Evolutionary conservation across 306 rosid genomes (phyloP).

Genomic region (Ormosia emarginata): DNA sequence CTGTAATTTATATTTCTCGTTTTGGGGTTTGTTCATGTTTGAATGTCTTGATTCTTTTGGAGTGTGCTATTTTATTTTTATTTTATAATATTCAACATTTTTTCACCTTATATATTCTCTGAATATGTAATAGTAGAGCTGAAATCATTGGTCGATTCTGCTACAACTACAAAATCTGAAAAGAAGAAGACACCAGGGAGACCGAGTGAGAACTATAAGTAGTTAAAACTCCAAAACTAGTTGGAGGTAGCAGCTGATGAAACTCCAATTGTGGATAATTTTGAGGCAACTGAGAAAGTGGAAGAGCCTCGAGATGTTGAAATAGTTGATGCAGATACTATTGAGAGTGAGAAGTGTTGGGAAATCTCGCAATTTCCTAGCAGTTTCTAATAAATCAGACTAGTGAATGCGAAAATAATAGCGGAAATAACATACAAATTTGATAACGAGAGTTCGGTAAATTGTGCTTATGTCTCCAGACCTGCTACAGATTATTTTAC

Average conservation of each 20-base stretch:
- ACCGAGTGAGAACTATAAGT: constrained; percentile 28
- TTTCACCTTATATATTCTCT: neutral
- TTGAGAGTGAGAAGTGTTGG: constrained; percentile 10
- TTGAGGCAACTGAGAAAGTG: constrained; percentile 14
- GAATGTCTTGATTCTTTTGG: neutral
- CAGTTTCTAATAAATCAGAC: no score
- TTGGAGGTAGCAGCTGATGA: constrained; percentile 33
- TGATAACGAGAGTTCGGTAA: no score
- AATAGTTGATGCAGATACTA: constrained; percentile 6
- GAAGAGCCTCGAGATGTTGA: constrained; percentile 40
- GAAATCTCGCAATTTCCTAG: no score
- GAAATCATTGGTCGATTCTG: constrained; percentile 23
- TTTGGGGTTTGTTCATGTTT: neutral
- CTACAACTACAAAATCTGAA: constrained; percentile 21
- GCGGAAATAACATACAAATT: no score
- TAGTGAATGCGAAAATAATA: no score
- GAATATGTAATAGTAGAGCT: constrained; percentile 25
- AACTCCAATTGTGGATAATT: constrained; percentile 2
- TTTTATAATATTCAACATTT: neutral
- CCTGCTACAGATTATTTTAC: no score
- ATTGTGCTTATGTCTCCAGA: no score
- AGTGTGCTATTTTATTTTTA: neutral
- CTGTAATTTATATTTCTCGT: no score
- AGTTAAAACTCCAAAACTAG: constrained; percentile 10
- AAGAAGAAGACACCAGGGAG: constrained; percentile 31